A percentile compares a stretch with the other conserved stretches of the same genome.
phyloP scores from a whole-genome alignment of 2,329 filamentous ascomycete species.

The Clonostachys sp. region DNA sequence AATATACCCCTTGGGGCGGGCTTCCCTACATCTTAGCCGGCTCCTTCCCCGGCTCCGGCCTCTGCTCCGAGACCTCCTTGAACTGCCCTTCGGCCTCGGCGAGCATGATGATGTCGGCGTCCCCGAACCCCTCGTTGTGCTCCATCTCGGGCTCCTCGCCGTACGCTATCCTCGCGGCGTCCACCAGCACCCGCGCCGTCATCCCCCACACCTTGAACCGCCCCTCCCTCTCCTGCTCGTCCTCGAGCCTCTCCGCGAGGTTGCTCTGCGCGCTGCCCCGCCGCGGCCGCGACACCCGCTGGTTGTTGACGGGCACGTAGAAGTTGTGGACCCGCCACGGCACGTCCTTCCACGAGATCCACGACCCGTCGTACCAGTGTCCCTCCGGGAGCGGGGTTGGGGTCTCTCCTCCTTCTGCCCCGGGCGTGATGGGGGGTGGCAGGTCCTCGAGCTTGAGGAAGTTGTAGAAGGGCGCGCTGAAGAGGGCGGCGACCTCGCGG shows the following conservation, averaged over 20 bases:
- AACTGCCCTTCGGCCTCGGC: constrained; percentile 40
- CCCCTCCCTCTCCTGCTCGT: constrained; percentile 37
- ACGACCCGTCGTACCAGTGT: constrained; percentile 80
- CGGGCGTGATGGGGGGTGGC: constrained; percentile 19
- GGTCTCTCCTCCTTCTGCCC: constrained; percentile 8
- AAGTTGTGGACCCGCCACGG: constrained; percentile 92
- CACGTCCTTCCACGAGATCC: constrained; percentile 73
- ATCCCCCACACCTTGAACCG: constrained; percentile 90
- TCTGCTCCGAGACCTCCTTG: constrained; percentile 28
- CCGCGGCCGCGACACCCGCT: constrained; percentile 55
- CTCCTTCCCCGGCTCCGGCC: constrained; percentile 10
- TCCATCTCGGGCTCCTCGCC: constrained; percentile 81
- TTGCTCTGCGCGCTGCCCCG: constrained; percentile 32
- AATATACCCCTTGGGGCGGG: background rate
- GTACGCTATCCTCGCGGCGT: constrained; percentile 82
- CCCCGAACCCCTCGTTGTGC: constrained; percentile 49
- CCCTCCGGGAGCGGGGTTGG: constrained; percentile 36
- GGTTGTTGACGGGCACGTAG: constrained; percentile 73
- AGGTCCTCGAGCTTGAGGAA: constrained; percentile 66
- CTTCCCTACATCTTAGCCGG: constrained; percentile 12
- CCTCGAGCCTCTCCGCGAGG: constrained; percentile 36
- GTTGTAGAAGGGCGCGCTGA: constrained; percentile 82
- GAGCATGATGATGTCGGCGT: constrained; percentile 43
- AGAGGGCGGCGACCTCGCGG: constrained; percentile 89
- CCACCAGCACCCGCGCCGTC: constrained; percentile 87